These are phyloP conservation scores for Eucalyptus sp. DNA, from an alignment of 345 rosid species.

Conservation along the genomic window DNA sequence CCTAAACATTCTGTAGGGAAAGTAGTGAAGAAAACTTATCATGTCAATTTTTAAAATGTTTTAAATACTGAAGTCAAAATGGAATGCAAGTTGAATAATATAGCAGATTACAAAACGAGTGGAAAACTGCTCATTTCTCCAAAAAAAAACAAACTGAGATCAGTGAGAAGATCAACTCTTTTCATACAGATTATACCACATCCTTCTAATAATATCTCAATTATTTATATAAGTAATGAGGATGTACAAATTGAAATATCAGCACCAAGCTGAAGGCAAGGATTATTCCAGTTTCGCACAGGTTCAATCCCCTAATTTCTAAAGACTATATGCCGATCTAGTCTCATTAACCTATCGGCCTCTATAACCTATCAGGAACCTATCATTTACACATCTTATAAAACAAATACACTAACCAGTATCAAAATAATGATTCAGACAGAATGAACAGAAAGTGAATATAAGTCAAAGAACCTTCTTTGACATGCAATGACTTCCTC, in stretches of 20 bases:
- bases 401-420: background rate
- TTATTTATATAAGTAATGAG: background rate
- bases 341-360: background rate
- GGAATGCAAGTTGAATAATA: background rate
- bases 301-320: background rate
- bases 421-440: background rate
- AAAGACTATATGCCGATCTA: background rate
- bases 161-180: background rate
- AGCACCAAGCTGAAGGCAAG: background rate
- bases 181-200: background rate
- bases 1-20: background rate
- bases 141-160: background rate
- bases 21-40: background rate
- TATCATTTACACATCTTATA: background rate
- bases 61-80: background rate
- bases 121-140: background rate
- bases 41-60: background rate
- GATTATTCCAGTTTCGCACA: background rate
- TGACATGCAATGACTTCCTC: conserved; percentile 12
- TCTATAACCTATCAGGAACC: background rate
- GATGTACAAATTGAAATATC: background rate
- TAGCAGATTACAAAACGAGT: background rate
- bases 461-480: conserved; percentile 22
- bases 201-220: background rate
- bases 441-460: background rate